Conservation (phyloP, 225 moss, liverwort and hornwort species). For the Polytrichum commune region DNA sequence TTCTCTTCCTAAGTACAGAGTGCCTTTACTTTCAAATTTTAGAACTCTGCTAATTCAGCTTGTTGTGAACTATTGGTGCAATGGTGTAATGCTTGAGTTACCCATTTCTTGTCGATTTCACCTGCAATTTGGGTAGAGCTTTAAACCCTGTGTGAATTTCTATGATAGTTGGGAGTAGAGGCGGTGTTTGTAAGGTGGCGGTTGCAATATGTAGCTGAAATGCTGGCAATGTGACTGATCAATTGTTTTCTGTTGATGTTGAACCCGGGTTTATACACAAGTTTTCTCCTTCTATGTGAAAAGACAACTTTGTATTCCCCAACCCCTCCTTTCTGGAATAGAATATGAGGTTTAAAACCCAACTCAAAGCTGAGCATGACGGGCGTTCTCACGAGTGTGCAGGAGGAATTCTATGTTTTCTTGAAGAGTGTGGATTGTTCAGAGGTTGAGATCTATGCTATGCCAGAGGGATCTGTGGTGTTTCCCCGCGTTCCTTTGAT, state of each 20-base stretch:
- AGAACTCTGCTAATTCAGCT: not conserved
- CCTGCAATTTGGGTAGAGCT: not conserved
- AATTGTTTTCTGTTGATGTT: too few species aligned
- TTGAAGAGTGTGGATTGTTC: constrained; percentile 72
- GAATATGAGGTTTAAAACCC: too few species aligned
- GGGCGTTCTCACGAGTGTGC: constrained; percentile 4
- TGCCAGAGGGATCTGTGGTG: constrained; percentile 91
- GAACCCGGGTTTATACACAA: too few species aligned
- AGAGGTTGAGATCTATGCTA: constrained; percentile 75
- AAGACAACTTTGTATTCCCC: too few species aligned
- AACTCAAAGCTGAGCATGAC: too few species aligned
- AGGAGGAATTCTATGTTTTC: constrained; percentile 73
- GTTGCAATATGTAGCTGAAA: too few species aligned
- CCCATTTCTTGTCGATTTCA: not conserved
- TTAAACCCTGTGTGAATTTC: not conserved
- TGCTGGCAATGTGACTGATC: too few species aligned
- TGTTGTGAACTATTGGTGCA: not conserved
- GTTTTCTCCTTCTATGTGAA: too few species aligned
- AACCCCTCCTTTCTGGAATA: too few species aligned
- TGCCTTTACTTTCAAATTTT: too few species aligned
- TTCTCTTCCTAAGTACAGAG: not conserved
- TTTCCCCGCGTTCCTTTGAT: constrained; percentile 91
- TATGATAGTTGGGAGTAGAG: not conserved
- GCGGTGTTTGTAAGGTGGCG: too few species aligned
- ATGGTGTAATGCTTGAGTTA: not conserved